These are phyloP conservation scores for Xylaria digitata DNA, from an alignment of 2,329 filamentous ascomycete genomes.

Conservation along the genomic window DNA sequence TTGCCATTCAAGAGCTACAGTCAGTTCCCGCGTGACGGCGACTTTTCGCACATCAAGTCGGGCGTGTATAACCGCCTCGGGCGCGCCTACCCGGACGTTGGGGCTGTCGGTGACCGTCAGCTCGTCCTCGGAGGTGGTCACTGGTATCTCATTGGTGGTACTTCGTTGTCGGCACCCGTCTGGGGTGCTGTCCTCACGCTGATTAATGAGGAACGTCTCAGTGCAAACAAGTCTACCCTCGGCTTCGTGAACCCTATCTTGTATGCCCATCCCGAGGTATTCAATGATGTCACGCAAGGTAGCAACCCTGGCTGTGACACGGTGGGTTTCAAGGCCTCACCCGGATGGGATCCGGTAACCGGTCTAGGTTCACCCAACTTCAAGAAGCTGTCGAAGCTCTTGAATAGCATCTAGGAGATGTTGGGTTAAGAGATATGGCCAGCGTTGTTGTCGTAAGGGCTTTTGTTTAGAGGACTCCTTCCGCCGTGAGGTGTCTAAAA, in stretches of 20 bases:
- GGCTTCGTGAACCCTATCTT: constrained; percentile 65
- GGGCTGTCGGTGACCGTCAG: constrained; percentile 56
- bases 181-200: constrained; percentile 64
- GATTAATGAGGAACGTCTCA: constrained; percentile 63
- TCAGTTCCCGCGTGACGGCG: constrained; percentile 39
- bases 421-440: not conserved
- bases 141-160: constrained; percentile 58
- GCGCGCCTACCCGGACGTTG: constrained; percentile 55
- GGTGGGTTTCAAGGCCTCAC: constrained; percentile 56
- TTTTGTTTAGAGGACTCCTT: not conserved
- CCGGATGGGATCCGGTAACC: constrained; percentile 56
- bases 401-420: constrained; percentile 27
- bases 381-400: constrained; percentile 36
- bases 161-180: constrained; percentile 67
- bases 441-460: not conserved
- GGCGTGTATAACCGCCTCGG: constrained; percentile 52
- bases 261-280: constrained; percentile 58
- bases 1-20: constrained; percentile 42
- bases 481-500: not conserved
- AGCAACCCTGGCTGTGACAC: constrained; percentile 54
- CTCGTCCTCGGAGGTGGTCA: constrained; percentile 45
- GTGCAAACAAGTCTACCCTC: constrained; percentile 58
- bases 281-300: constrained; percentile 55
- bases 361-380: constrained; percentile 50
- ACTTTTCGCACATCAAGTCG: constrained; percentile 54